Evolutionary conservation across 2,329 filamentous ascomycete species (phyloP).

Genomic region (Pseudogymnoascus sp.): DNA sequence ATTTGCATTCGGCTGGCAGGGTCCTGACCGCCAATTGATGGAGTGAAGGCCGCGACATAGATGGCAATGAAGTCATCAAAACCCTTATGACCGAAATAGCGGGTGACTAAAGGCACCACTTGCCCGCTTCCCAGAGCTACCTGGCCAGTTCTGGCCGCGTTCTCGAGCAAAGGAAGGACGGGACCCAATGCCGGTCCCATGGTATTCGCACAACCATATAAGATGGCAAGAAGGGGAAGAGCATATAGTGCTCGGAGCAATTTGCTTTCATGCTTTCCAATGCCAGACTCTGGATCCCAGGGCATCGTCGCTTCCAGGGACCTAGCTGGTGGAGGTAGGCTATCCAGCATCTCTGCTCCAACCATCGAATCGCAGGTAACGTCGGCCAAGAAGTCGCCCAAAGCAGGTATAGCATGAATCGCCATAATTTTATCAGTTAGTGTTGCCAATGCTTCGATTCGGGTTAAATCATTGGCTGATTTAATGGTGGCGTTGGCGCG

Average conservation of each 20-base stretch:
- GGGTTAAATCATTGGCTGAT: slow-evolving; percentile 18
- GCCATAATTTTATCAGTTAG: slow-evolving; percentile 15
- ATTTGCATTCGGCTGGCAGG: slow-evolving; percentile 16
- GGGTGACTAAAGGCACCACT: slow-evolving; percentile 10
- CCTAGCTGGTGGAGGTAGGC: slow-evolving; percentile 22
- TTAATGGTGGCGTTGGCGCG: slow-evolving; percentile 18
- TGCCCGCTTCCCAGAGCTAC: slow-evolving; percentile 6
- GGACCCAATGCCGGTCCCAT: slow-evolving; percentile 10
- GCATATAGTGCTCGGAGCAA: slow-evolving; percentile 19
- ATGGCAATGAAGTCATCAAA: slow-evolving; percentile 17
- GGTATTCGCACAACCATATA: background rate
- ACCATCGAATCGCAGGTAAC: slow-evolving; percentile 16
- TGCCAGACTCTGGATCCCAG: slow-evolving; percentile 23
- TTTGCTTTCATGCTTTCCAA: slow-evolving; percentile 22
- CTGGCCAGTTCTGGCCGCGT: slow-evolving; percentile 7
- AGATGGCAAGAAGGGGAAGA: slow-evolving; percentile 16
- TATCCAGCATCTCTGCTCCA: slow-evolving; percentile 23
- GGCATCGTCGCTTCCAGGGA: slow-evolving; percentile 22
- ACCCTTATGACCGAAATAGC: slow-evolving; percentile 15
- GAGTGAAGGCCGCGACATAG: slow-evolving; percentile 19
- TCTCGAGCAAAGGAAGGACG: slow-evolving; percentile 16
- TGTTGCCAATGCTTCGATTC: slow-evolving; percentile 17
- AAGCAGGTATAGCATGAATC: slow-evolving; percentile 15
- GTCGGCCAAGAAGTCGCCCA: slow-evolving; percentile 18
- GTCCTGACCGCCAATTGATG: slow-evolving; percentile 16